A percentile compares a stretch with the other conserved stretches of the same genome.
phyloP scores from a whole-genome alignment of 1,139 yeast genomes.

The Diutina mesorugosa region DNA sequence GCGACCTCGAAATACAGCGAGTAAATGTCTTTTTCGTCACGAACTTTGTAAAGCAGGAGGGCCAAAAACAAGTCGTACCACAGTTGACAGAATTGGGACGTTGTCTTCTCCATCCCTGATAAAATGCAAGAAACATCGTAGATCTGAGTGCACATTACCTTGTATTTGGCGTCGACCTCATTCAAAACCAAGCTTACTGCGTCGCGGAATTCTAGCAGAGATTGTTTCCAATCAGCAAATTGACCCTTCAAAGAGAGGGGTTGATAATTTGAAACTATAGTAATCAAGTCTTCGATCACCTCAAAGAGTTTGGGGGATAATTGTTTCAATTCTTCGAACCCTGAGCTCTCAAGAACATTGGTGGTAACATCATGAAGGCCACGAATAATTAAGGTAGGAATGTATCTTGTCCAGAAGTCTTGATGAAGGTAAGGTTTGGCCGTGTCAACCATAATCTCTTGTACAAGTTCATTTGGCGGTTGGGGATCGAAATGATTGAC shows the following conservation, averaged over 20 bases:
- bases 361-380: constrained; percentile 51
- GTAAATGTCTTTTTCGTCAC: constrained; percentile 24
- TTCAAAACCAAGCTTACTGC: constrained; percentile 12
- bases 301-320: constrained; percentile 18
- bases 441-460: constrained; percentile 28
- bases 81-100: constrained; percentile 31
- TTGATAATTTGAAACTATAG: constrained; percentile 26
- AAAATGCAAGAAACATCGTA: constrained; percentile 29
- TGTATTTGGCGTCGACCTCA: constrained; percentile 10
- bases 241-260: constrained; percentile 27
- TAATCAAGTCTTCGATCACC: constrained; percentile 34
- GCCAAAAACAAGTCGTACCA: constrained; percentile 71
- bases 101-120: constrained; percentile 43
- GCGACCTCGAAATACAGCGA: constrained; percentile 22
- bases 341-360: constrained; percentile 29
- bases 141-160: constrained; percentile 17
- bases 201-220: constrained; percentile 39
- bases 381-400: constrained; percentile 45
- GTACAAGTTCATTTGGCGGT: constrained; percentile 38
- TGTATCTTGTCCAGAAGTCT: constrained; percentile 48
- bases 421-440: constrained; percentile 41
- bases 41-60: constrained; percentile 46
- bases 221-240: constrained; percentile 37
- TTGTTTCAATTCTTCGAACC: constrained; percentile 14
- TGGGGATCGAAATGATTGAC: constrained; percentile 51